Evolutionary conservation across 805 yeast species (phyloP), one percentile per base, ranked within the genome.

Genomic region (Pichia membranifaciens): DNA sequence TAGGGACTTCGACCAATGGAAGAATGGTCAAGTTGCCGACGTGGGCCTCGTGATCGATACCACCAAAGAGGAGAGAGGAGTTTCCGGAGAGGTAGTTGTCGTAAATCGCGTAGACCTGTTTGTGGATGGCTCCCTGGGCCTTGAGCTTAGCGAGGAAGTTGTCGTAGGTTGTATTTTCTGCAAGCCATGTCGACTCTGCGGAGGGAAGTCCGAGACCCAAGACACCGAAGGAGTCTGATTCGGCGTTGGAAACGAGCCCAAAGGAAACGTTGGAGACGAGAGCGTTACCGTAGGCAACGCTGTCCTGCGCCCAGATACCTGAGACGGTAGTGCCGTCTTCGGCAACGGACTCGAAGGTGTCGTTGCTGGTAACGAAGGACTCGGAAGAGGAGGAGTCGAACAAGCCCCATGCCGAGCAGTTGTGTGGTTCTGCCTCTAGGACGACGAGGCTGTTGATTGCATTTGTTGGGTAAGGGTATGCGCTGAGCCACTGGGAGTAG

Each of bases 161-260:
- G 43, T 73, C 70, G 64, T 85, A 85, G 9, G 18, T 33, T 12
- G 47, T 23, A 9, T 36, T 40, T 17, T 48, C 33, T 21, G 28
- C 21, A 7, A 42, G 21, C 39, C 65, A 67, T 3, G 87, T 79
- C 2, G 76, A 67, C 63, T 87, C 93, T 41, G 81, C 70, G 18
- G 77, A 81, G 3, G 77, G 68, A 44, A 82, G 68, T 15, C 88
- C 88, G 48, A 84, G 74, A 17, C 87, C 87, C 38, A 84, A 64
- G 23, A 83, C 87, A 44, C 90, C 88, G 28, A 71, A 64, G 15
- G 48, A 40, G 13, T 78, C 64, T 2, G 85, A 75, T 46, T 75
- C 73, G 4, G 84, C 74, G 33, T 61, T 61, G 57, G 76, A 73
- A 2, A 84, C 93, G 17, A 87, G 75, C 3, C 89, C 96, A 62